Base-by-base conservation (phyloP, 441 rosid species). In the Cnidoscolus chayamansa region DNA sequence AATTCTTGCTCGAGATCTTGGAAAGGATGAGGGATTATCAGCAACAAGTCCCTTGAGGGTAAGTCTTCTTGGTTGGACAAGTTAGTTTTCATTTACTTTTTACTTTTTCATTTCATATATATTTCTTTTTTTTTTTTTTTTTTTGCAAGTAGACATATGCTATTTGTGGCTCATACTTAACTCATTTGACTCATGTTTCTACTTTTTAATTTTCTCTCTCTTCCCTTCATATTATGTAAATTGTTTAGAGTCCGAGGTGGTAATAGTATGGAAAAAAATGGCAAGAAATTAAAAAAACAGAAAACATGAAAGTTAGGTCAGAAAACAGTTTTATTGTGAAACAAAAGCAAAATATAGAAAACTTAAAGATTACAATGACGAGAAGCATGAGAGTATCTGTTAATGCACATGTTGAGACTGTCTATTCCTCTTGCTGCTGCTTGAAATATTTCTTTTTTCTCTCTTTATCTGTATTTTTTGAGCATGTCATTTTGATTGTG, bases 11-110 rank as follows among this genome's bases (percentile, higher is more conserved):
- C 76, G 72, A 65, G 89, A 89, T 82, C 88, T 96, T 67, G 88
- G 78, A 57, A 85, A 72, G 56, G 99, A 96, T 87, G 98, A 89
- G 78, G 96, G 93, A 71, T 86, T 96, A 71, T 85, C 90, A 17
- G 85, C 98, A 56, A 88, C 92, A 76, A 82, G 84, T 77, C 83
- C 94, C 50, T 86, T 88, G 75, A 83, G 91, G 95, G 99, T 95
- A 80, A 81, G 86, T 74, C 45, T 49, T 77, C 43, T 70, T 70
- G 54, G 2, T 45, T 68, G 60, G 30, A 76, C 47, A 49, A 13
- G 9, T 54, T 51, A 31, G 5, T 45, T 61, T 19, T 20, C 60
- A 1, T 20, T 59, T 53, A 1, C 65, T 63, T 12, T 40, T 53
- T 32, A 35, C 30, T 40, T 55, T 73, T 45, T 59, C 16, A 13